Base-by-base conservation (phyloP, 257 asterid genomes). In the Solanum dulcamara region DNA sequence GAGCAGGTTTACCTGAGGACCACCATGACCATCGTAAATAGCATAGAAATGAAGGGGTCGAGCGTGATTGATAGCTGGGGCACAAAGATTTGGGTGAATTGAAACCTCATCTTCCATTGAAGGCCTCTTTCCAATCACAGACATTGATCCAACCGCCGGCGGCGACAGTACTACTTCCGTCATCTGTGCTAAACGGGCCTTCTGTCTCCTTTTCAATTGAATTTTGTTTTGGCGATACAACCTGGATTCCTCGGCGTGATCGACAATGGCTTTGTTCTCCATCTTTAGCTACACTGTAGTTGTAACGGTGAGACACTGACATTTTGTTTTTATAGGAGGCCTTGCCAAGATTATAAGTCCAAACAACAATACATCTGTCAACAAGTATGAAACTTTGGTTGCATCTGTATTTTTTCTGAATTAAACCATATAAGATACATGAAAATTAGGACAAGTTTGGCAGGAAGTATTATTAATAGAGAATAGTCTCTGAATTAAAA, bases 11-110 rank as follows among this genome's bases (percentile, higher is more conserved):
- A 86, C 88, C 22, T 83, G 86, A 37, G 84, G 14, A 35, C 88
- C 87, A 66, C 87, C 89, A 32, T 87, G 89, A 14, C 89, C 89
- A 55, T 87, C 89, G 32, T 28, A 87, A 30, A 87, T 82, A n/a
- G 84, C 87, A 20, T 79, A 64, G 83, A 77, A 87, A 84, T 87
- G 72, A 22, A 86, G 4, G 4, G 86, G 85, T 6, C 26, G 83
- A 12, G 42, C 10, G 3, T 18, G 64, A 59, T 82, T 86, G 42
- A 86, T 81, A 9, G 22, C 28, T 14, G 88, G 86, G 2, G 79
- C 7, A 67, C 88, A 86, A 20, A 86, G 83, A 44, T 86, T 82
- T 12, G 64, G 75, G 6, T 42, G 66, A 67, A 86, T 81, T 28
- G 32, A 55, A 9, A 86, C 4, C 11, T 81, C 80, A 18, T 86